Base-by-base conservation (phyloP, 257 asterid species). In the Gentiana macrophylla region DNA sequence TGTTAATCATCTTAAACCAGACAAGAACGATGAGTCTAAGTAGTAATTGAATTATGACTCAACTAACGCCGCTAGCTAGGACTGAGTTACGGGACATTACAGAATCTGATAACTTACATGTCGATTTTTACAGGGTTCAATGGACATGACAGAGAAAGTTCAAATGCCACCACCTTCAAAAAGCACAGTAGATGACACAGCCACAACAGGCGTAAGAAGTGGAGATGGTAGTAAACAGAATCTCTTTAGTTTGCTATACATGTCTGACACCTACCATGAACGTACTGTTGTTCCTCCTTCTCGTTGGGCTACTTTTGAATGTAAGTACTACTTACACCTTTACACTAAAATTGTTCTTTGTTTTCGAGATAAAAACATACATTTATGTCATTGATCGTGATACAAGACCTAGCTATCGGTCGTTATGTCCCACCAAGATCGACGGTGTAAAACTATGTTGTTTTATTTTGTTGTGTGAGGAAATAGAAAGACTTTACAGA, bases 221-320 rank as follows among this genome's bases (percentile, higher is more conserved):
- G 79, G 33, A 47, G 84, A 79, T 54, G 58, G 70, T 54, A 56
- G 70, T 52, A 59, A 67, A 9, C 66, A 67, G 12, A 96, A 91
- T 78, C 94, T 87, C 65, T 87, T 87, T 73, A 78, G 86, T 61
- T 78, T 87, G 59, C 94, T 84, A 51, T 83, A 84, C 55, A 74
- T 65, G 51, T 62, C 93, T 6, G 86, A 87, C 41, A 65, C 66
- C 34, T 71, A 77, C 49, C 88, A 77, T 59, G 89, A 83, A 44
- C 89, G 90, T 10, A 52, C 76, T 3, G 78, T 91, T 51, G 98
- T 84, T 50, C 96, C 94, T 72, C 94, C 94, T 37, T 82, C 95
- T 32, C 87, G 89, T 53, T 91, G 98, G 98, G 95, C 98, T 49
- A 84, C 98, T 41, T 91, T 91, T 52, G 96, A 87, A 56, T 89